Percentiles rank a stretch among this genome's conserved stretches.
phyloP scores from a whole-genome alignment of 441 rosid genomes.

The Gossypium aridum region DNA sequence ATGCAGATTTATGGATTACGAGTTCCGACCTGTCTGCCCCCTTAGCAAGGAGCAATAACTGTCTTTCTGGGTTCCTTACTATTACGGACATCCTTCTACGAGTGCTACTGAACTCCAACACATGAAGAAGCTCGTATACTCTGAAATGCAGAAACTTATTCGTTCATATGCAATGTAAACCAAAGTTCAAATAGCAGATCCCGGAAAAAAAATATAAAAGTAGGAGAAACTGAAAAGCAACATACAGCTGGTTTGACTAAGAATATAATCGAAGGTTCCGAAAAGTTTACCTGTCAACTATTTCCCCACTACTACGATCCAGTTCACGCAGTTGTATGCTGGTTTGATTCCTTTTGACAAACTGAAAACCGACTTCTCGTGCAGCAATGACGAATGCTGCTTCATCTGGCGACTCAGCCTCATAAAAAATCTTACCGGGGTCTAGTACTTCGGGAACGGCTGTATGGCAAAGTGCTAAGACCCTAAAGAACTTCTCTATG shows the following conservation, averaged over 20 bases:
- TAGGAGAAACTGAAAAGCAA: neutral
- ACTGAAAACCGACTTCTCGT: slow-evolving; percentile 76
- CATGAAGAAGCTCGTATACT: slow-evolving; percentile 53
- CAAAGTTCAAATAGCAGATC: neutral
- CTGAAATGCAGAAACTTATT: slow-evolving; percentile 26
- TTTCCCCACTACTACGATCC: slow-evolving; percentile 36
- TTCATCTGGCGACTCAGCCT: slow-evolving; percentile 97
- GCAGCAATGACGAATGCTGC: slow-evolving; percentile 87
- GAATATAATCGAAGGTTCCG: neutral
- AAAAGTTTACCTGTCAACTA: slow-evolving; percentile 40
- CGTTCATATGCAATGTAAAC: slow-evolving; percentile 20
- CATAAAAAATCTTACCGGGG: slow-evolving; percentile 53
- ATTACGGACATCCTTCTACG: slow-evolving; percentile 92
- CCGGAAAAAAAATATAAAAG: neutral
- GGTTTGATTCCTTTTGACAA: slow-evolving; percentile 67
- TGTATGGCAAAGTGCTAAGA: slow-evolving; percentile 77
- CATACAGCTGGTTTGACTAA: too few relatives aligned
- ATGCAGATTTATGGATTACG: slow-evolving; percentile 7
- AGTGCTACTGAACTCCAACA: slow-evolving; percentile 81
- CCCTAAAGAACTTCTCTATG: slow-evolving; percentile 59
- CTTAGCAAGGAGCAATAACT: slow-evolving; percentile 62
- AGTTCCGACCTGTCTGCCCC: slow-evolving; percentile 86
- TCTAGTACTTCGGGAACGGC: slow-evolving; percentile 61
- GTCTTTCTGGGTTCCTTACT: slow-evolving; percentile 48
- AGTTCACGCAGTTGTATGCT: slow-evolving; percentile 62